Evolutionary conservation across 495 filamentous ascomycete species (phyloP), one percentile per base, ranked within the genome.

Genomic region (Melanomma pulvis-pyrius): DNA sequence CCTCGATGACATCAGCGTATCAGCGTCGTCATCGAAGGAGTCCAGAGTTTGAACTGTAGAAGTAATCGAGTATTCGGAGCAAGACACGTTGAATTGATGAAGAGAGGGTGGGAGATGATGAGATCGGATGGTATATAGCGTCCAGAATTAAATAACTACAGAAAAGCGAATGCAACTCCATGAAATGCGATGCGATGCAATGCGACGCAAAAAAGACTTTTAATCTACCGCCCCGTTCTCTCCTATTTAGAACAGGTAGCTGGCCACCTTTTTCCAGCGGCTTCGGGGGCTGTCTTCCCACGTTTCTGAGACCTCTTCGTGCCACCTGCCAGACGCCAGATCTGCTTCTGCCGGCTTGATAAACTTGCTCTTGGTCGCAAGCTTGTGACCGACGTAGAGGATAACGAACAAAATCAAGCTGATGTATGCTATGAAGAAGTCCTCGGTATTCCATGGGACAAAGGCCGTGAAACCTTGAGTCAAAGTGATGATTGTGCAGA

Each of bases 381-480:
- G 0, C 60, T 76, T 76, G 56, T 76, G 74, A 0, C 74, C 74
- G 34, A 62, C 13, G 41, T 76, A 76, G 13, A 68, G 50, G 17
- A 71, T 29, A n/a, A 22, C 64, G 59, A 71, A 71, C 15, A 71
- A 56, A 21, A 71, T 71, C 25, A 71, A 39, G 51, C 69, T 71
- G 52, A 71, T 57, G 44, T 71, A 71, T 25, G 63, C 51, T 13
- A 71, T 61, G 22, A 71, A 71, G 48, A 71, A 71, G 34, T 65
- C 51, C 50, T 63, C 49, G 5, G 73, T 74, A 59, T 74, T 73
- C 84, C 89, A 91, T 0, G 81, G 80, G 48, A 91, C 85, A 74
- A 88, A 91, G 2, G 81, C 76, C 4, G 83, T 88, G 74, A 91
- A 91, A 5, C 88, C 88, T 73, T 90, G 87, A 4, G 87, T 89